phyloP scores from a whole-genome alignment of 768 basidiomycete species.

The Rhizopogon vulgaris region DNA sequence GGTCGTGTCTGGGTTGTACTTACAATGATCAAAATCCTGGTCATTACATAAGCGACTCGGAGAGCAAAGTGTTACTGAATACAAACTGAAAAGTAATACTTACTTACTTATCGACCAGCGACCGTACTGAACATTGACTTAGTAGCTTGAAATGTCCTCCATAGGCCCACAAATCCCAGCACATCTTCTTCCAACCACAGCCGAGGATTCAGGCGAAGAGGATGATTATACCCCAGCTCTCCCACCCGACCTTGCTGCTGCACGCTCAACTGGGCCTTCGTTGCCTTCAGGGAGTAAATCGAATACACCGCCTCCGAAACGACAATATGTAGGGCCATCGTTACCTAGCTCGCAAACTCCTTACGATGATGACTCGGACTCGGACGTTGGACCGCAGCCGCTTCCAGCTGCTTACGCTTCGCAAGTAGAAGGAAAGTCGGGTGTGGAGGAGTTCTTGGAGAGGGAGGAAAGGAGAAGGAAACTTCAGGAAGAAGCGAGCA shows the following conservation, averaged over 20 bases:
- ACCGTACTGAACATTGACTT: too few species aligned
- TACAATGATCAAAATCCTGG: too few species aligned
- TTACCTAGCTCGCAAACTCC: constrained; percentile 36
- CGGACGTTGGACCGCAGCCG: constrained; percentile 83
- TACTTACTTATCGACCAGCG: too few species aligned
- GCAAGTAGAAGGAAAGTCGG: constrained; percentile 42
- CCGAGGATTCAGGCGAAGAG: constrained; percentile 34
- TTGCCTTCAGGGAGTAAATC: constrained; percentile 13
- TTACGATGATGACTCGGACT: constrained; percentile 52
- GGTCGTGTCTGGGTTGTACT: too few species aligned
- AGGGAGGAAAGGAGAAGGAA: constrained; percentile 74
- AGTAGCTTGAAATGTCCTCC: constrained; percentile 32
- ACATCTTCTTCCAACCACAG: constrained; percentile 30
- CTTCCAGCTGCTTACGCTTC: constrained; percentile 39
- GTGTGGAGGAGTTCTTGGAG: constrained; percentile 79
- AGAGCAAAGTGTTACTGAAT: too few species aligned
- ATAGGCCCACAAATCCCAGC: constrained; percentile 56
- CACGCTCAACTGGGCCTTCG: constrained; percentile 30
- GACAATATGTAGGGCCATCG: constrained; percentile 47
- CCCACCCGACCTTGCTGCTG: constrained; percentile 61
- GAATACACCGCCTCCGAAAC: constrained; percentile 19
- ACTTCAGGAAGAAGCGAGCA: constrained; percentile 69
- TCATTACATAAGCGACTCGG: too few species aligned
- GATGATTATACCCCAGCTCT: constrained; percentile 71
- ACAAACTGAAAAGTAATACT: too few species aligned